These are phyloP conservation scores for Rhizophagus sp. DNA, from an alignment of 192 early-diverging fungal genomes.

Conservation along the genomic window DNA sequence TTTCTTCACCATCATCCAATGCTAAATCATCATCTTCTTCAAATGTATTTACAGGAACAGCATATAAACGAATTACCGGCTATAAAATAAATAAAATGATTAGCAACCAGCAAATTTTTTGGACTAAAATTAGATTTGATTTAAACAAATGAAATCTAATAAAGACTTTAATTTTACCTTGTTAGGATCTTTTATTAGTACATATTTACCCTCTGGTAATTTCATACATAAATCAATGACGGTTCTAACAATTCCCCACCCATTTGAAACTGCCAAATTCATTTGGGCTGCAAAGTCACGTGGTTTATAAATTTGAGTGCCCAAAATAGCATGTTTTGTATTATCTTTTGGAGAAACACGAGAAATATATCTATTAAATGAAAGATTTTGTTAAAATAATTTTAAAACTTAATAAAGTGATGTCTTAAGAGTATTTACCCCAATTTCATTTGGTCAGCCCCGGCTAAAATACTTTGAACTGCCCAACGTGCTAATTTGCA, in stretches of 20 bases:
- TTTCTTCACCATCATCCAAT: conserved; percentile 47
- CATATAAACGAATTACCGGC: conserved; percentile 79
- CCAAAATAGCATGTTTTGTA: conserved; percentile 80
- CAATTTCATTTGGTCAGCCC: conserved; percentile 87
- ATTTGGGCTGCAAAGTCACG: conserved; percentile 89
- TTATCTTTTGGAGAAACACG: conserved; percentile 78
- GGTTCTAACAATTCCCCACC: conserved; percentile 96
- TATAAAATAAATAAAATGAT: conserved; percentile 16
- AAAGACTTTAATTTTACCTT: conserved; percentile 44
- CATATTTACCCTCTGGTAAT: conserved; percentile 92
- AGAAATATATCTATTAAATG: conserved; percentile 58
- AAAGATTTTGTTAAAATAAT: not conserved
- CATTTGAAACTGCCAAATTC: conserved; percentile 80
- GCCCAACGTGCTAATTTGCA: conserved; percentile 95
- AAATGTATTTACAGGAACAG: conserved; percentile 72
- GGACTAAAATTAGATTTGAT: not conserved
- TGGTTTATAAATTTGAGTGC: conserved; percentile 83
- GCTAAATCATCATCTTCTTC: conserved; percentile 51
- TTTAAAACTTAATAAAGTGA: not conserved
- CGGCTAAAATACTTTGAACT: conserved; percentile 86
- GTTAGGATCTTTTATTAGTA: conserved; percentile 95
- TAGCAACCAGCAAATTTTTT: too few relatives aligned
- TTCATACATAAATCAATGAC: conserved; percentile 85
- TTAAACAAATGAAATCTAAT: not conserved
- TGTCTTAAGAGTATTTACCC: conserved; percentile 52